These are phyloP conservation scores for Neurospora pannonica DNA, from an alignment of 495 filamentous ascomycete species.

Conservation along the genomic window DNA sequence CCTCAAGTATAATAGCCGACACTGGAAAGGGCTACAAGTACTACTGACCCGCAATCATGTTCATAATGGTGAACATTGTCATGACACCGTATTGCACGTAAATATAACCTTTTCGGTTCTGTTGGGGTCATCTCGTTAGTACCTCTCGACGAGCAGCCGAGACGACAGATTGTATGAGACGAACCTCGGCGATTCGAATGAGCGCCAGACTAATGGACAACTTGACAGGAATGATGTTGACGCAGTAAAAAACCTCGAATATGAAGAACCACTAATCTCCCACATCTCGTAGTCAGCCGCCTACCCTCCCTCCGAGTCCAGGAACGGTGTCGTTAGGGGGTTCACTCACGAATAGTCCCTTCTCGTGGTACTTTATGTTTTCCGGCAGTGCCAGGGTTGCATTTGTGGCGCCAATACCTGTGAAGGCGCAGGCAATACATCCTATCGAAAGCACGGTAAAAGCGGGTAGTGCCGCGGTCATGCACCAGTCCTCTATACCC, in stretches of 20 bases:
- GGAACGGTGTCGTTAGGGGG: neutral
- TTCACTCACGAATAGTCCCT: neutral
- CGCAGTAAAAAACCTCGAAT: neutral
- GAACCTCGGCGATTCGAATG: neutral
- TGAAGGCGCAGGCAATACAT: neutral
- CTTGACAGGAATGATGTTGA: neutral
- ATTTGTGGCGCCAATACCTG: neutral
- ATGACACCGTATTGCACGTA: neutral
- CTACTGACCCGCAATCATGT: neutral
- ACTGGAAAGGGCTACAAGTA: neutral
- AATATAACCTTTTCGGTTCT: neutral
- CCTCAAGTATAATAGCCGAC: neutral
- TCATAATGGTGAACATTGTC: neutral
- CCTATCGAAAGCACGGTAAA: neutral
- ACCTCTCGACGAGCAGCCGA: neutral
- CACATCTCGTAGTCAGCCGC: neutral
- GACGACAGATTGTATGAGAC: neutral
- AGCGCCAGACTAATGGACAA: neutral
- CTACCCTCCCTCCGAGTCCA: neutral
- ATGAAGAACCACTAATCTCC: neutral
- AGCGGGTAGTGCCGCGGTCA: neutral
- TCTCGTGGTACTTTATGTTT: neutral
- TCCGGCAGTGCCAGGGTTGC: neutral
- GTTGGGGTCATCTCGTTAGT: neutral
- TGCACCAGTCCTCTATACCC: neutral